Evolutionary conservation across 306 rosid genomes (phyloP).

Genomic region (Alnus rubra): DNA sequence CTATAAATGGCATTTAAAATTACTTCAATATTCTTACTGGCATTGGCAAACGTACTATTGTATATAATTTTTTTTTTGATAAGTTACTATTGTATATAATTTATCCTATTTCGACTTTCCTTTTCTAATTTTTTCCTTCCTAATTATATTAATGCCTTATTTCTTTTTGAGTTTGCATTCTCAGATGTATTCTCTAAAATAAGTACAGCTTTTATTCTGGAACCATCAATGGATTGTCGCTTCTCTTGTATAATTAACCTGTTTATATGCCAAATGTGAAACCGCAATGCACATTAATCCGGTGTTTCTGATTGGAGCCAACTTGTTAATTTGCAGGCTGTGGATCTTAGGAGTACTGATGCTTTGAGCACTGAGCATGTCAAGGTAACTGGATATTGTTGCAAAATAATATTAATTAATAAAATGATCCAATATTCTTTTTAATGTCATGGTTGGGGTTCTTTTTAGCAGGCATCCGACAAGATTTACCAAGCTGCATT

Average conservation of each 20-base stretch:
- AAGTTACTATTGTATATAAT: not conserved
- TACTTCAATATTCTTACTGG: not conserved
- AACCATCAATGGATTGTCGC: slow-evolving; percentile 18
- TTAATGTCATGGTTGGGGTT: slow-evolving; percentile 18
- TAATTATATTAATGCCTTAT: no score
- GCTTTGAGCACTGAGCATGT: slow-evolving; percentile 44
- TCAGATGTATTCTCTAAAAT: not conserved
- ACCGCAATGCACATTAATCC: slow-evolving; percentile 2
- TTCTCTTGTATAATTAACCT: slow-evolving; percentile 9
- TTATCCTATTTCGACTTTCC: not conserved
- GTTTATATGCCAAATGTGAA: slow-evolving; percentile 17
- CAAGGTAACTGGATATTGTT: slow-evolving; percentile 52
- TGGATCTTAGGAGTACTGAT: slow-evolving; percentile 71
- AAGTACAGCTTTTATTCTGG: not conserved
- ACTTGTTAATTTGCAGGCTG: slow-evolving; percentile 66
- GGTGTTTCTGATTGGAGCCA: slow-evolving; percentile 35
- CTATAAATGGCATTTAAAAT: not conserved
- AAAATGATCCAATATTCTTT: slow-evolving; percentile 22
- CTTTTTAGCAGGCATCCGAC: slow-evolving; percentile 52
- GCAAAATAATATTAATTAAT: slow-evolving; percentile 15
- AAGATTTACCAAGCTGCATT: slow-evolving; percentile 62
- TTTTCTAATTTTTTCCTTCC: not conserved
- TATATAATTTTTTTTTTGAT: not conserved
- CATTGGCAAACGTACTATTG: not conserved
- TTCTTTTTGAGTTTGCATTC: no score